Base-by-base conservation (phyloP, 176 grass and related monocot species). In the Musa beccarii region DNA sequence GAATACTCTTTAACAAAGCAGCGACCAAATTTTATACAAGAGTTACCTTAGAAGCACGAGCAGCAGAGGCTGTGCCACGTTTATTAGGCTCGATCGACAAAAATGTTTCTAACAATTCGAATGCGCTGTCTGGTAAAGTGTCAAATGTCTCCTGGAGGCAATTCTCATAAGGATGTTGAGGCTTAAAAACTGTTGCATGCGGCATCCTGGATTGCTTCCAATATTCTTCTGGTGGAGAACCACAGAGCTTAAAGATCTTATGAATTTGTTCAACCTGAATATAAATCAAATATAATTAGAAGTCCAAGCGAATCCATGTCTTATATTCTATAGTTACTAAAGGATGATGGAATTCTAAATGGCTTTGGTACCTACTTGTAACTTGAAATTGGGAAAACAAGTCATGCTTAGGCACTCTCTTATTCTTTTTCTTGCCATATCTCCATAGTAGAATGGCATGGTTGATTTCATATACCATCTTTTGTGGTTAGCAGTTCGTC, bases 261-360 rank as follows among this genome's bases (percentile, higher is more conserved):
- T 43, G 92, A 59, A 96, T 92, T 86, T 96, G 92, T 80, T 96
- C 92, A 0, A 96, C 78, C 83, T 85, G 69, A 8, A 49, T 14
- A 49, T 10, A 71, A 10, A 71, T 19, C 19, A 50, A 43, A 19
- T 17, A 10, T 52, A 17, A 20, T 52, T 17, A 64, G 3, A 22
- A 64, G n/a, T 24, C n/a, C 9, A 17, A 22, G 22, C 22, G 3
- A 43, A 43, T 43, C 34, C 34, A 43, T 0, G 6, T 43, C 34
- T 43, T 43, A 43, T 43, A 43, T 43, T 43, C 34, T 43, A 43
- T 43, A 43, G 34, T 43, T 43, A 43, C 34, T 43, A 43, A 43
- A 43, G 34, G 34, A 43, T 43, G 34, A 43, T 43, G 34, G 34
- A 43, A 43, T 6, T 43, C 34, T 43, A 43, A 43, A 43, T 43